Conservation (phyloP, 192 early-diverging fungal species). For the Dissophora globulifera region DNA sequence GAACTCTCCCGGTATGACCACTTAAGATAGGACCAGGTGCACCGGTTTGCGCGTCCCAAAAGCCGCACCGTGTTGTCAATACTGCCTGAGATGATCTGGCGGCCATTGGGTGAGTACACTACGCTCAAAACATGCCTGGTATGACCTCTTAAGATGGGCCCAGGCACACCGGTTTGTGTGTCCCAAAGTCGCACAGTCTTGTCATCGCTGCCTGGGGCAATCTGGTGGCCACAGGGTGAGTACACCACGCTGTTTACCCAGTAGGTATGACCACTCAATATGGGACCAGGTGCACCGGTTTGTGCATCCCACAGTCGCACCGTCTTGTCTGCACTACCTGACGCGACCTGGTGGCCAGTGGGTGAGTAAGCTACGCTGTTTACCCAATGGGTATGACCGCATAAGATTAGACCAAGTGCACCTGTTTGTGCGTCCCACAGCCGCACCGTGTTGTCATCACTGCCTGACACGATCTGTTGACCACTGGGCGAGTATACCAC, state of each 20-base stretch:
- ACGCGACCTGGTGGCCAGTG: too few species aligned
- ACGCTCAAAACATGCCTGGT: not conserved
- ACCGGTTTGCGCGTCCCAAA: not conserved
- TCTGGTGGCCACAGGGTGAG: not conserved
- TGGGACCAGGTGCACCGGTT: too few species aligned
- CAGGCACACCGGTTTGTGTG: not conserved
- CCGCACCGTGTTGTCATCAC: too few species aligned
- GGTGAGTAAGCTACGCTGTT: too few species aligned
- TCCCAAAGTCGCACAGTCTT: not conserved
- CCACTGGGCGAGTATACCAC: too few species aligned
- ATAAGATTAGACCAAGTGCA: too few species aligned
- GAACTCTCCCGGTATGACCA: not conserved
- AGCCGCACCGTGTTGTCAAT: not conserved
- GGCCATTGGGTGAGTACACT: not conserved
- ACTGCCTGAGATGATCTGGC: not conserved
- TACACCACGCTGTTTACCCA: not conserved
- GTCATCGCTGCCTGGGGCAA: conserved; percentile 1
- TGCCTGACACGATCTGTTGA: too few species aligned
- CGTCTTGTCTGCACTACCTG: too few species aligned
- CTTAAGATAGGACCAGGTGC: not conserved
- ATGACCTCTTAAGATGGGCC: not conserved
- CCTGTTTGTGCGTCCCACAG: too few species aligned
- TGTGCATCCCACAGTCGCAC: too few species aligned
- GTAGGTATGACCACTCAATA: not conserved
- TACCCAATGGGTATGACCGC: too few species aligned